These are phyloP conservation scores for Trametes cinnabarina DNA, from an alignment of 768 basidiomycete species.

Conservation along the genomic window DNA sequence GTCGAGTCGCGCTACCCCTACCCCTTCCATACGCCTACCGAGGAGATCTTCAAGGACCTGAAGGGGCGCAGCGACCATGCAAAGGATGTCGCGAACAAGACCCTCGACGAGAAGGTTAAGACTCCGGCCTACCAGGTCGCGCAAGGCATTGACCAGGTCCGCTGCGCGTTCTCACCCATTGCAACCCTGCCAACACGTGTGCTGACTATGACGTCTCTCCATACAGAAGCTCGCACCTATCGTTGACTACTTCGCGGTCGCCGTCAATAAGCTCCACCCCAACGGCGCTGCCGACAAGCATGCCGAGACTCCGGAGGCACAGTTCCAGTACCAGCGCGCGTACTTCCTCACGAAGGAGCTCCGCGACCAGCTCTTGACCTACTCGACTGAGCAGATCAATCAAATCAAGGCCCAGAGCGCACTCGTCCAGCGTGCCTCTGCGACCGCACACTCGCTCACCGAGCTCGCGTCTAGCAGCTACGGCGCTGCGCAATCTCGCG, in stretches of 20 bases:
- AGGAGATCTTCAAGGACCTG: slow-evolving; percentile 63
- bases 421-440: slow-evolving; percentile 69
- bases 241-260: slow-evolving; percentile 66
- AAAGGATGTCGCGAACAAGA: slow-evolving; percentile 56
- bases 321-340: slow-evolving; percentile 80
- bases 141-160: slow-evolving; percentile 71
- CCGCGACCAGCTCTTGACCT: slow-evolving; percentile 58
- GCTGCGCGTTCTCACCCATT: slow-evolving; percentile 17
- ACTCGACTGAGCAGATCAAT: slow-evolving; percentile 70
- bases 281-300: slow-evolving; percentile 49
- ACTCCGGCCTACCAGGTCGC: slow-evolving; percentile 61
- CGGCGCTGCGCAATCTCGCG: slow-evolving; percentile 50
- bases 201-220: slow-evolving; percentile 21
- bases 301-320: slow-evolving; percentile 47
- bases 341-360: slow-evolving; percentile 62
- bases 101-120: slow-evolving; percentile 63
- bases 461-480: slow-evolving; percentile 57
- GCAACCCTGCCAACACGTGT: slow-evolving; percentile 4
- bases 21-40: slow-evolving; percentile 71
- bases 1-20: slow-evolving; percentile 74
- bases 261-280: slow-evolving; percentile 39
- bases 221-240: slow-evolving; percentile 67
- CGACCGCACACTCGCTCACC: slow-evolving; percentile 63
- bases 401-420: slow-evolving; percentile 64
- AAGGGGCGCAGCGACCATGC: slow-evolving; percentile 57